Evolutionary conservation across 1,284 basidiomycete genomes (phyloP), one percentile per base, ranked within the genome.

Genomic region (Ustilago sp.): DNA sequence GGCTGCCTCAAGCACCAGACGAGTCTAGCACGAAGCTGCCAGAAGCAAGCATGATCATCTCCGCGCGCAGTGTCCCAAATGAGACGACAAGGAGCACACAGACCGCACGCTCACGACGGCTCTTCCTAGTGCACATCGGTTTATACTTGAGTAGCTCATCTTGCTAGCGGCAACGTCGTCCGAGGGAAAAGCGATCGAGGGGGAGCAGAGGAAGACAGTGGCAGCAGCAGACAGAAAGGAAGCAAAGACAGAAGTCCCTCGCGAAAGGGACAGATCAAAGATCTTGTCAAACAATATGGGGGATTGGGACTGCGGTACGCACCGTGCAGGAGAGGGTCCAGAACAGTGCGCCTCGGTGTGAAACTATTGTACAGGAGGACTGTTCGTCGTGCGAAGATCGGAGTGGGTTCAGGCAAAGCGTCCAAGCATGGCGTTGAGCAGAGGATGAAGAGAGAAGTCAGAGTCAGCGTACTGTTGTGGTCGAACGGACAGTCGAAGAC

Each of bases 51-150:
- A 51, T n/a, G 9, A 47, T 58, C 62, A 36, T 64, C 65, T 73
- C 70, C 70, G 70, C 64, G 50, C 70, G 64, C 70, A 64, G 64
- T 19, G 48, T 50, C 48, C 64, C 61, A 35, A 39, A 51, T 63
- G 54, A 77, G 64, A 74, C 74, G 77, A 54, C 69, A 71, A 72
- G 68, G 70, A 77, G 74, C 71, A 71, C 77, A 53, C 77, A 80
- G 76, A 70, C 79, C 80, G 71, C 74, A 70, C 74, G 80, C 83
- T 85, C 80, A 80, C 83, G 83, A 85, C 83, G 83, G 83, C 83
- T 85, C 83, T 85, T 85, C 83, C 83, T 84, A 82, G 73, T 77
- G 79, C 80, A 69, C 65, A 71, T 80, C 71, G 83, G 80, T 84
- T 79, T 78, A 63, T 75, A 71, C 59, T 70, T 73, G 70, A 68